Base-by-base conservation (phyloP, 75 land plant genomes). In the Isoetes taiwanensis region DNA sequence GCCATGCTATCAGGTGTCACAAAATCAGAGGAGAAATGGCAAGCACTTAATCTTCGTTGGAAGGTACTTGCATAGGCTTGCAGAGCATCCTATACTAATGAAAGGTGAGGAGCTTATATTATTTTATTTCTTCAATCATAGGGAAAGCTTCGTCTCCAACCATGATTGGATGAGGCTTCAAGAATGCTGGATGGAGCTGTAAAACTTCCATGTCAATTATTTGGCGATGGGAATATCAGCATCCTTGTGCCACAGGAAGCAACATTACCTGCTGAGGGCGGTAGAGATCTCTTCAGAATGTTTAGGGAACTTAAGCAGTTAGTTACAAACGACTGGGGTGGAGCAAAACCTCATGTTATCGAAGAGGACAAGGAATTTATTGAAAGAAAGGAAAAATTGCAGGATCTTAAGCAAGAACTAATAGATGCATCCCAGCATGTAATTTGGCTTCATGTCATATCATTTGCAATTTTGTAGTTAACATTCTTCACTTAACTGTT, bases 271-370 rank as follows among this genome's bases (percentile, higher is more conserved):
- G 87, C 81, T 17, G 78, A 76, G 56, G 82, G 77, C 12, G 97
- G 97, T 2, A 66, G 79, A 59, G 87, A 86, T 64, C 57, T 82
- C 42, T 39, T 90, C 29, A 76, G 87, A 57, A 53, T 86, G 28
- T 86, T 90, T 41, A 93, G 72, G 68, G 98, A 93, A 65, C 63
- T 93, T 66, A 88, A 67, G 71, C 89, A 93, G 62, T 87, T 95
- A 0, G 90, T 93, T n/a, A 64, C 75, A 1, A 84, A 75, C 54
- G 90, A 87, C 17, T 93, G 83, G 98, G 88, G 79, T 32, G 76
- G 85, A 5, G 57, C 52, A 3, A 79, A 52, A 56, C 84, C 85
- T 28, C 30, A 72, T 1, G 67, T 79, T 39, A 67, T 72, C 0
- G 90, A 93, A 70, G 95, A 87, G 38, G 95, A 87, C 56, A 84